Conservation (phyloP, 148 eudicot species). For the Amaranthus cruentus region DNA sequence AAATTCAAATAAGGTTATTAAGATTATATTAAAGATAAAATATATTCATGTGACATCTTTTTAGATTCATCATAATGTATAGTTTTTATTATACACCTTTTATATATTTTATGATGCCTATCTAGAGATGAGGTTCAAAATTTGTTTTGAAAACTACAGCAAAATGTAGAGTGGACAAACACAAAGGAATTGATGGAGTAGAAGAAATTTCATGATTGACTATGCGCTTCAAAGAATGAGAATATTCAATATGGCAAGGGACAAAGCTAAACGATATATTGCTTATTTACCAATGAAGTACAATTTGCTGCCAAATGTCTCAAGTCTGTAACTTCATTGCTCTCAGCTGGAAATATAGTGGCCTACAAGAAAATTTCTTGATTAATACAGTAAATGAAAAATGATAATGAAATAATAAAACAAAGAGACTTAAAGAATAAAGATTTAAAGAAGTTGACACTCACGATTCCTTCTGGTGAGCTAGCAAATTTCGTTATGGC, state of each 20-base stretch:
- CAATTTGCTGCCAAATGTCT: slow-evolving; percentile 51
- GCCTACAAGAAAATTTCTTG: slow-evolving; percentile 36
- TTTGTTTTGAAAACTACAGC: too few species aligned
- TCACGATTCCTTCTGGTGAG: slow-evolving; percentile 62
- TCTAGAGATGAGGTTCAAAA: too few species aligned
- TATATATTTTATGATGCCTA: too few species aligned
- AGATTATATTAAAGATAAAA: too few species aligned
- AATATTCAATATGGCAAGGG: neutral
- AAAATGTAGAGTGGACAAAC: too few species aligned
- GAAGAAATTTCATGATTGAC: neutral
- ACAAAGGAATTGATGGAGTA: too few species aligned
- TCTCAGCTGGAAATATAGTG: slow-evolving; percentile 58
- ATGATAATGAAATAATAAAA: slow-evolving; percentile 6
- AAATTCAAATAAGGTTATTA: too few species aligned
- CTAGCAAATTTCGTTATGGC: slow-evolving; percentile 62
- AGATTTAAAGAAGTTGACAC: slow-evolving; percentile 13
- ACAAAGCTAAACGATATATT: neutral
- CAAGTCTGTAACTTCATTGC: slow-evolving; percentile 57
- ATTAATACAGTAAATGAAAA: slow-evolving; percentile 10
- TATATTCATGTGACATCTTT: too few species aligned
- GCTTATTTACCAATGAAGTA: slow-evolving; percentile 61
- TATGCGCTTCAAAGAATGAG: neutral
- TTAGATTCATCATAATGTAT: too few species aligned
- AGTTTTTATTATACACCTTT: too few species aligned
- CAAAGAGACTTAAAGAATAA: slow-evolving; percentile 12